These are phyloP conservation scores for Lepidium africanum DNA, from an alignment of 345 rosid genomes.

Conservation along the genomic window DNA sequence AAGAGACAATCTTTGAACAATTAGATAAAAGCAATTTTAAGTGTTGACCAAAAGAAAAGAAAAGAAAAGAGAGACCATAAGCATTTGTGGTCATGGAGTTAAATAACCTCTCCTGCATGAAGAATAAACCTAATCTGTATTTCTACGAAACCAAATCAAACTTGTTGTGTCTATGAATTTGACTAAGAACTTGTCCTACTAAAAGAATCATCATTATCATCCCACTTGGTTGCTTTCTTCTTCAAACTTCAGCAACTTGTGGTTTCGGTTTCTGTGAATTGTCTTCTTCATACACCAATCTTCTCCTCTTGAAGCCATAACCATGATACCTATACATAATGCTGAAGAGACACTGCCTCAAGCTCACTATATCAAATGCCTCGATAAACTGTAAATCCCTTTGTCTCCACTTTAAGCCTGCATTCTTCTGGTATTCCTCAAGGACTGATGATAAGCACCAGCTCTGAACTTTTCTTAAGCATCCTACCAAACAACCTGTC, in stretches of 20 bases:
- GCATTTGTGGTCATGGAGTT: slow-evolving; percentile 1
- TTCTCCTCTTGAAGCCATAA: slow-evolving; percentile 55
- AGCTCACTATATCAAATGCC: slow-evolving; percentile 38
- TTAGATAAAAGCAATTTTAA: background rate
- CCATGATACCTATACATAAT: slow-evolving; percentile 72
- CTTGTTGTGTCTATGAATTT: background rate
- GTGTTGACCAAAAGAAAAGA: slow-evolving; percentile 8
- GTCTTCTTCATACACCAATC: slow-evolving; percentile 50
- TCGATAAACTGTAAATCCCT: slow-evolving; percentile 59
- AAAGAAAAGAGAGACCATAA: background rate
- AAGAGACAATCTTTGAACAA: background rate
- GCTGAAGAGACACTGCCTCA: slow-evolving; percentile 63
- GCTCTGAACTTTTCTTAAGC: slow-evolving; percentile 70
- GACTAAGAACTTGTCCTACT: background rate
- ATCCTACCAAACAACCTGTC: slow-evolving; percentile 80
- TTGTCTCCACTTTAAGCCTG: slow-evolving; percentile 54
- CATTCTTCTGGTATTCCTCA: slow-evolving; percentile 65
- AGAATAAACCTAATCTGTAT: background rate
- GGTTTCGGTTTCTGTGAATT: slow-evolving; percentile 36
- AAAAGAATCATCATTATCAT: slow-evolving; percentile 5
- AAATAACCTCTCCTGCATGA: slow-evolving; percentile 1
- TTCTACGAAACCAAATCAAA: background rate
- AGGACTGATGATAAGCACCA: slow-evolving; percentile 69
- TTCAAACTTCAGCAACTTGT: slow-evolving; percentile 21
- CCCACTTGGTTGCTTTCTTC: background rate